Base-by-base conservation (phyloP, 1,139 yeast genomes). In the Suhomyces yuchorum region DNA sequence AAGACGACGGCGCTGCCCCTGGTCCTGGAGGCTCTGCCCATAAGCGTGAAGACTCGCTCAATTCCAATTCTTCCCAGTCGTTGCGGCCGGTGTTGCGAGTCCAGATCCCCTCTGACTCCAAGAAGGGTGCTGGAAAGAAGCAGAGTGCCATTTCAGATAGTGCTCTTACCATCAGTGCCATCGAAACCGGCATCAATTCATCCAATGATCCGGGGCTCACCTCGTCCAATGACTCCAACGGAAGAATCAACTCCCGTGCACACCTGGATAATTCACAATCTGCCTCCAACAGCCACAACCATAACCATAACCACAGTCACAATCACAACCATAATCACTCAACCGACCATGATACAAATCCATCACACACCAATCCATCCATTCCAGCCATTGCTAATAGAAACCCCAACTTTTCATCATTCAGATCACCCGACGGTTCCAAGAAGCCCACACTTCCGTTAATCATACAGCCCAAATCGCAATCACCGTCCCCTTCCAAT, bases 51-150 rank as follows among this genome's bases (percentile, higher is more conserved):
- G 59, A 56, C 20, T 50, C 57, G 3, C 43, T 47, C 24, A 48
- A 38, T 17, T 48, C 54, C 39, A 43, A 24, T 37, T 32, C 46
- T 28, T 46, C 51, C 7, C 52, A 49, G 34, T 45, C 54, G 2
- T 70, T 69, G 28, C 61, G 83, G 44, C 84, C 84, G 1, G 67
- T 78, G 3, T 61, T 79, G 33, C 58, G 83, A 44, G 82, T 79
- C 11, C 81, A 77, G 59, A 78, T 78, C 33, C 83, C 83, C 0
- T 63, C 66, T 0, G 79, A 73, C 55, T 59, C 73, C 7, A 71
- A 70, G 50, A 54, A 61, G 23, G 49, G 48, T 3, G 39, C 42
- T 11, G 40, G 36, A 32, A 44, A 41, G 18, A 44, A 43, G 32
- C 41, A 42, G 18, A 46, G 47, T 32, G 44, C 46, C 20, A 40